Percentiles rank a stretch among this genome's conserved stretches.
phyloP scores from a whole-genome alignment of 805 yeast species.

The Candida patagonica region DNA sequence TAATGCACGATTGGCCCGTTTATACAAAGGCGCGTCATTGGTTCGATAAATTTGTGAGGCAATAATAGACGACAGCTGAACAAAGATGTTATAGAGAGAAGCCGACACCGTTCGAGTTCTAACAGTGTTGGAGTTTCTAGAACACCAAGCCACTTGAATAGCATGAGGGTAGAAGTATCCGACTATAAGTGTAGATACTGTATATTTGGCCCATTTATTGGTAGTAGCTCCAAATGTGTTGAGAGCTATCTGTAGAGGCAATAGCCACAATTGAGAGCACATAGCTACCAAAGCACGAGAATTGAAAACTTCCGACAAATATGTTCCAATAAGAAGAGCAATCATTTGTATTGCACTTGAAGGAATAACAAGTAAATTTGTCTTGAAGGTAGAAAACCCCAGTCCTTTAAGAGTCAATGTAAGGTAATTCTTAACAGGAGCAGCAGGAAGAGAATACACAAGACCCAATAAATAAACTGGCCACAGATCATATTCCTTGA shows the following conservation, averaged over 20 bases:
- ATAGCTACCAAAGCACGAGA: constrained; percentile 11
- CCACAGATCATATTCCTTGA: constrained; percentile 45
- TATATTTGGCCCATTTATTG: constrained; percentile 25
- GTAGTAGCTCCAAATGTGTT: background rate
- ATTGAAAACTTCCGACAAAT: constrained; percentile 10
- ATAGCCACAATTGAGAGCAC: constrained; percentile 13
- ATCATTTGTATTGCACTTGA: constrained; percentile 10
- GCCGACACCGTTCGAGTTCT: constrained; percentile 57
- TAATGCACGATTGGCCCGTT: constrained; percentile 41
- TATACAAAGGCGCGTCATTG: constrained; percentile 52
- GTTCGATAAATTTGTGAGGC: constrained; percentile 47
- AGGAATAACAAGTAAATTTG: constrained; percentile 41
- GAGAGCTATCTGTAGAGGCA: constrained; percentile 12
- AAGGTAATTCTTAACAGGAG: constrained; percentile 36
- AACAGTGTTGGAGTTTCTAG: constrained; percentile 53
- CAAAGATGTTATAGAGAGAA: constrained; percentile 55
- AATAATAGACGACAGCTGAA: constrained; percentile 48
- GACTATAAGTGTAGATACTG: constrained; percentile 21
- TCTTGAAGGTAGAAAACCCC: constrained; percentile 45
- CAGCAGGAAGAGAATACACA: constrained; percentile 31
- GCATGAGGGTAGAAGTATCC: constrained; percentile 39
- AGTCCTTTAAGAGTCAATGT: constrained; percentile 39
- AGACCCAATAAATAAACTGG: constrained; percentile 45
- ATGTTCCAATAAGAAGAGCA: constrained; percentile 11
- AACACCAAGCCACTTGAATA: constrained; percentile 49